Base-by-base conservation (phyloP, 2,329 filamentous ascomycete species). In the Emergomyces africanus region DNA sequence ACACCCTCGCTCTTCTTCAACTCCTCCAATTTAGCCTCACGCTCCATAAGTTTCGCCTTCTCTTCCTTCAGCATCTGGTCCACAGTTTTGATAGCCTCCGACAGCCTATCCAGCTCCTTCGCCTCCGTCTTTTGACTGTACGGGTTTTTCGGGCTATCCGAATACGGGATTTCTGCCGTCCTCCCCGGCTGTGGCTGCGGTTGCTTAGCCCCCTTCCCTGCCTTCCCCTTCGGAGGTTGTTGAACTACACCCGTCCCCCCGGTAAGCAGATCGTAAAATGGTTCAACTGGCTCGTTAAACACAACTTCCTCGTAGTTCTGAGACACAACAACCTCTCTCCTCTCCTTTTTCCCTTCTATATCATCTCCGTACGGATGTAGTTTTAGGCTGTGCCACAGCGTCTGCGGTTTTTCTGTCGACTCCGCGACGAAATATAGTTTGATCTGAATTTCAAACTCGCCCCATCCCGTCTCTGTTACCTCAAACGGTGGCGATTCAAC, bases 381-480 rank as follows among this genome's bases (percentile, higher is more conserved):
- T 57, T 91, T 88, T 60, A 99, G 78, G 68, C 90, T 90, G 74
- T 97, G 94, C 78, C 94, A 95, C 1, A 96, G 77, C n/a, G 91
- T 95, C 74, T 96, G 89, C 4, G 92, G 89, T 74, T 99, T 99
- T 78, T 99, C 94, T 67, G 84, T 85, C 42, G 86, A 88, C 70
- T 95, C 88, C 59, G 88, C 85, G 59, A 89, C 85, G 74, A 96
- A 99, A 77, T 95, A 95, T 50, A 99, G 81, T 70, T 96, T 90
- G 70, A 99, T 87, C 63, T 91, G 89, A 68, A 99, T 95, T 72
- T 94, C 90, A 77, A 99, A 99, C 75, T 96, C 94, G 68, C 94
- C 94, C 89, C 95, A 99, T 54, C 94, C 94, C 0, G 94, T 97
- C 74, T 97, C 94, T 63, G 84, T 83, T 62, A 97, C 87, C 68